Evolutionary conservation across 2,329 filamentous ascomycete species (phyloP).

Genomic region (Paraconiothyrium brasiliense): DNA sequence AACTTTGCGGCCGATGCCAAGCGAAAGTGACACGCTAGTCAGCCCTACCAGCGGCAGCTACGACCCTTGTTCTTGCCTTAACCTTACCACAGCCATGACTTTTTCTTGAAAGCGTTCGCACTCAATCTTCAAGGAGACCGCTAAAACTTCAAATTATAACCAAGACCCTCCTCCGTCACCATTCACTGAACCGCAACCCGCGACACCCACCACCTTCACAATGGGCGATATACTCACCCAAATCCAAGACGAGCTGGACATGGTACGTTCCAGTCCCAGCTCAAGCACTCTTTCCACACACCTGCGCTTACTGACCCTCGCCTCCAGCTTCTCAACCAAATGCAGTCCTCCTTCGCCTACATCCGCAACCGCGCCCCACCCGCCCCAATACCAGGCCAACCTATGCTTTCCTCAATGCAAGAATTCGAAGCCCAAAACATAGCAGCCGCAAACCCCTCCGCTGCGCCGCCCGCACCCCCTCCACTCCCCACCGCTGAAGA

Average conservation of each 20-base stretch:
- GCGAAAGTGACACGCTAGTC: constrained; percentile 25
- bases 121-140: not conserved
- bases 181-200: not conserved
- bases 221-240: constrained; percentile 84
- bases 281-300: not conserved
- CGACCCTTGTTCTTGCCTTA: constrained; percentile 9
- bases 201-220: constrained; percentile 13
- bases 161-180: not conserved
- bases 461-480: constrained; percentile 21
- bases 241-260: constrained; percentile 84
- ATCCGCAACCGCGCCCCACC: constrained; percentile 55
- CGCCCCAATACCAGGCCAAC: constrained; percentile 54
- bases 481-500: constrained; percentile 49
- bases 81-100: not conserved
- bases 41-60: constrained; percentile 21
- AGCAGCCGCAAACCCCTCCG: constrained; percentile 27
- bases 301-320: not conserved
- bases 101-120: not conserved
- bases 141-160: not conserved
- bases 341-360: constrained; percentile 57
- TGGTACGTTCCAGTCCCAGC: constrained; percentile 62
- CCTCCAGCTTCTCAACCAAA: constrained; percentile 57
- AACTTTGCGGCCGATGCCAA: constrained; percentile 28
- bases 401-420: constrained; percentile 45
- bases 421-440: constrained; percentile 40